phyloP scores from a whole-genome alignment of 192 early-diverging fungal species.

The Gonapodya sp. region DNA sequence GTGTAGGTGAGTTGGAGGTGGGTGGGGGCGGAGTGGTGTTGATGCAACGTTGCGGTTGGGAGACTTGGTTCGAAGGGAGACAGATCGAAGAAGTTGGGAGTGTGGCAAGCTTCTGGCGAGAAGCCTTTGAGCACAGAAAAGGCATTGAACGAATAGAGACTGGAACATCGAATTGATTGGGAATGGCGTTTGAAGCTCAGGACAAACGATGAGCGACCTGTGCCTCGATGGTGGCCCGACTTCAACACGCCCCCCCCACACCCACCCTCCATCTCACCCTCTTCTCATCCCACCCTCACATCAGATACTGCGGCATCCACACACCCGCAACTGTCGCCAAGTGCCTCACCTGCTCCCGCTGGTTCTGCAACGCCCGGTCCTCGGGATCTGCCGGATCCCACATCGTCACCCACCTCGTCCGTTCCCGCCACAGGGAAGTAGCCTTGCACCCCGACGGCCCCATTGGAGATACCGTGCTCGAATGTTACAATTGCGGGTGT shows the following conservation, averaged over 20 bases:
- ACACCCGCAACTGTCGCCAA: constrained; percentile 76
- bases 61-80: no score
- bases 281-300: no score
- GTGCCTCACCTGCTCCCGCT: constrained; percentile 84
- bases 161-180: no score
- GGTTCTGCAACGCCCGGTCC: constrained; percentile 90
- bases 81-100: no score
- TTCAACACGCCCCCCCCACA: no score
- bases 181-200: no score
- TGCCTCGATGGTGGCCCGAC: no score
- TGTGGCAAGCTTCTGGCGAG: no score
- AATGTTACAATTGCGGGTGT: constrained; percentile 96
- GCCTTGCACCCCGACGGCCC: constrained; percentile 83
- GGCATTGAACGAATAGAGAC: no score
- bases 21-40: neutral
- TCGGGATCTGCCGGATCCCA: constrained; percentile 79
- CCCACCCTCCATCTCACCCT: no score
- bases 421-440: constrained; percentile 90
- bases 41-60: neutral
- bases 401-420: constrained; percentile 89
- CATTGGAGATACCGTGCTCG: constrained; percentile 85
- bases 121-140: no score
- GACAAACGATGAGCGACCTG: no score
- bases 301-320: constrained; percentile 89
- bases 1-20: neutral